Conservation (phyloP, 2,329 filamentous ascomycete species). For the Colletotrichum paranaense region DNA sequence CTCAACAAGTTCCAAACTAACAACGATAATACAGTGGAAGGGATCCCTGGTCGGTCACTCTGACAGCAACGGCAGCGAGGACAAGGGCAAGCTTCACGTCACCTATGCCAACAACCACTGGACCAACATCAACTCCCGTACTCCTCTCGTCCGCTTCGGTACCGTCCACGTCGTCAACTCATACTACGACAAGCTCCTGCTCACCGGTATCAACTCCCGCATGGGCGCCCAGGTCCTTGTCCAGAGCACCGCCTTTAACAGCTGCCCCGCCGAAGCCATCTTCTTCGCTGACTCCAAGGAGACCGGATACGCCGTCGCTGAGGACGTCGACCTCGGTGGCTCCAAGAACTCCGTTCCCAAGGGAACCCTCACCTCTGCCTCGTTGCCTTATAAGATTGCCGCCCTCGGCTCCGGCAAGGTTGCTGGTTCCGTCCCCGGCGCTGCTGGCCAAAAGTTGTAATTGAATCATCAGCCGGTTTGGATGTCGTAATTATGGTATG, state of each 20-base stretch:
- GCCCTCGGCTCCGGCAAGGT: conserved; percentile 55
- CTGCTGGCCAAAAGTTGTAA: conserved; percentile 47
- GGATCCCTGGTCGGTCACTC: conserved; percentile 71
- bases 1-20: conserved; percentile 39
- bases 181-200: conserved; percentile 56
- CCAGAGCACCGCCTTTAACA: conserved; percentile 61
- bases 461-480: background rate
- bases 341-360: conserved; percentile 57
- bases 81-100: conserved; percentile 67
- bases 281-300: conserved; percentile 50
- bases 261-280: conserved; percentile 44
- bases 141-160: conserved; percentile 70
- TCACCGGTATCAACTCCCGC: conserved; percentile 64
- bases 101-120: conserved; percentile 73
- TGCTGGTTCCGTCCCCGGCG: conserved; percentile 49
- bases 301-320: conserved; percentile 50
- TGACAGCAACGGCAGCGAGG: conserved; percentile 67
- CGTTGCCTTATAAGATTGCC: conserved; percentile 59
- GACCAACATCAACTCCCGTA: conserved; percentile 69
- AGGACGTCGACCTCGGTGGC: conserved; percentile 53
- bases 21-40: conserved; percentile 56
- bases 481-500: background rate
- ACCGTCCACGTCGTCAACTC: conserved; percentile 62
- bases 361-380: conserved; percentile 58
- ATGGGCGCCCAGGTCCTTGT: conserved; percentile 64